Conservation (phyloP, 2,329 filamentous ascomycete species). For the Pseudogymnoascus sp. region DNA sequence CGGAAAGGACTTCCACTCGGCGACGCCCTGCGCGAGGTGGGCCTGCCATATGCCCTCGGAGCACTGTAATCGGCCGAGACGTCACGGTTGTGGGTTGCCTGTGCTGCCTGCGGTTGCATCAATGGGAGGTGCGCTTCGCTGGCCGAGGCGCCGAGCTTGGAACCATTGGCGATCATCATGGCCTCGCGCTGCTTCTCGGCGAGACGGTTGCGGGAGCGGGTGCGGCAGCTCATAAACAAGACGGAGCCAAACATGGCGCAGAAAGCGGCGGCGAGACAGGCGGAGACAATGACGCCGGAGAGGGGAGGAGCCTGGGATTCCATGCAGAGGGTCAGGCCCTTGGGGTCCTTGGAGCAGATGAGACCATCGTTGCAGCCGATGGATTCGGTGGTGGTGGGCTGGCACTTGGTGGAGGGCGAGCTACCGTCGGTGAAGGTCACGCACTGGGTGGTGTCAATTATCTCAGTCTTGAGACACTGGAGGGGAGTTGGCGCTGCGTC, state of each 20-base stretch:
- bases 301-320: neutral
- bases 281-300: neutral
- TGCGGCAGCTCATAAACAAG: constrained; percentile 4
- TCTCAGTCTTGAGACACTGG: neutral
- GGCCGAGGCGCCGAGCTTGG: neutral
- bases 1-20: constrained; percentile 2
- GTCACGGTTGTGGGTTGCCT: neutral
- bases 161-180: neutral
- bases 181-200: neutral
- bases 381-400: neutral
- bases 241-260: constrained; percentile 7
- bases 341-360: neutral
- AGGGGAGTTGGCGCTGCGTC: neutral
- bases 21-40: neutral
- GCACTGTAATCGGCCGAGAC: neutral
- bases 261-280: neutral
- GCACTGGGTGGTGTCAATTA: neutral
- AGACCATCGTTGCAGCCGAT: constrained; percentile 3
- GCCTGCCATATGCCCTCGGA: neutral
- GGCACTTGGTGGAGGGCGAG: neutral
- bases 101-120: neutral
- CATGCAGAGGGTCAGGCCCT: constrained; percentile 1
- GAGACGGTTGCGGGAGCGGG: neutral
- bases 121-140: neutral
- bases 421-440: neutral